These are phyloP conservation scores for Candida tropicalis DNA, from an alignment of 1,139 yeast species.

Conservation along the genomic window DNA sequence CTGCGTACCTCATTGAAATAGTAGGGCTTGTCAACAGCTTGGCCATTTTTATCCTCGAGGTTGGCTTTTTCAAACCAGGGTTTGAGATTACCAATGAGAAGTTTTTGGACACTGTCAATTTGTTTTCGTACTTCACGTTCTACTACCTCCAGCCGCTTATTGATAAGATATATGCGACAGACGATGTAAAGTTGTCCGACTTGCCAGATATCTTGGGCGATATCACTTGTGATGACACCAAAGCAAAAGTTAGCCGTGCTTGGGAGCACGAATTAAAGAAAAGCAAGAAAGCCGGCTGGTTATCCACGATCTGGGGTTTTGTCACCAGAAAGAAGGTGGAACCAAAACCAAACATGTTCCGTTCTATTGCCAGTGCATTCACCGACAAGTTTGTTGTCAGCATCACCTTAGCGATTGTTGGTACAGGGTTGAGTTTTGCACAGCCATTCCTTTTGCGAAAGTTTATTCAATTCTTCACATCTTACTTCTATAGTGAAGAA, in stretches of 20 bases:
- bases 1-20: constrained; percentile 23
- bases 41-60: constrained; percentile 40
- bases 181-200: constrained; percentile 24
- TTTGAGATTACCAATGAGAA: constrained; percentile 40
- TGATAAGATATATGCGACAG: constrained; percentile 22
- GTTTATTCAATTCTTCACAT: constrained; percentile 31
- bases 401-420: constrained; percentile 23
- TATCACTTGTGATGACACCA: constrained; percentile 15
- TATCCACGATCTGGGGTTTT: constrained; percentile 12
- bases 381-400: constrained; percentile 12
- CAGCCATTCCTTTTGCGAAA: constrained; percentile 37
- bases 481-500: constrained; percentile 16
- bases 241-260: constrained; percentile 12
- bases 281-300: constrained; percentile 10
- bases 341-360: constrained; percentile 15
- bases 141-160: constrained; percentile 30
- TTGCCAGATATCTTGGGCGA: constrained; percentile 21
- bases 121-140: constrained; percentile 25
- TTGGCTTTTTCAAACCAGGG: constrained; percentile 44
- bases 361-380: constrained; percentile 14
- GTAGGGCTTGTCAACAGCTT: constrained; percentile 28
- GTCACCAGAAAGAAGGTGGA: constrained; percentile 12
- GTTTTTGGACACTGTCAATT: constrained; percentile 23
- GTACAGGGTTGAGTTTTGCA: constrained; percentile 23
- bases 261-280: constrained; percentile 13